Conservation (phyloP, 2,329 filamentous ascomycete genomes). For the Microsporum audouinii region DNA sequence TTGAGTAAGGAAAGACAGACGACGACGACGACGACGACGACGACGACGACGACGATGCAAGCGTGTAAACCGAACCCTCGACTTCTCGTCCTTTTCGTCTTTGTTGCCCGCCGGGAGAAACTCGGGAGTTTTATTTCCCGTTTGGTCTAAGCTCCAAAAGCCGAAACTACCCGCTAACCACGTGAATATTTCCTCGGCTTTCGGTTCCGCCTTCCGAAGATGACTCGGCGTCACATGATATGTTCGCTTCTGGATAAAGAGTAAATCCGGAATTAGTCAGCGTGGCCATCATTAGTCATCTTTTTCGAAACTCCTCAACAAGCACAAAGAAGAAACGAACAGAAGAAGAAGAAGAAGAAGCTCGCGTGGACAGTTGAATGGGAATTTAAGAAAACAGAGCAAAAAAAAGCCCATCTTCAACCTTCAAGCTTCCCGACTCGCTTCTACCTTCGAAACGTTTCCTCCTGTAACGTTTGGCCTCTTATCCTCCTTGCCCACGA, state of each 20-base stretch:
- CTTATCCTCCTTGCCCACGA: too few species aligned
- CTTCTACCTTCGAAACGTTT: too few species aligned
- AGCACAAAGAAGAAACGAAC: neutral
- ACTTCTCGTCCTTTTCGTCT: neutral
- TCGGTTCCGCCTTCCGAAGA: neutral
- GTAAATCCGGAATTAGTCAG: too few species aligned
- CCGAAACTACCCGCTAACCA: conserved; percentile 4
- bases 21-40: neutral
- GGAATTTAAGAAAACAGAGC: too few species aligned
- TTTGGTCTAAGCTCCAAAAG: neutral
- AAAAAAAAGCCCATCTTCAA: neutral
- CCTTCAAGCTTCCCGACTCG: too few species aligned
- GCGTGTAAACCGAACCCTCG: neutral
- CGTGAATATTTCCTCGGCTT: neutral
- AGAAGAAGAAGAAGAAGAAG: neutral
- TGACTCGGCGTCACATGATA: neutral
- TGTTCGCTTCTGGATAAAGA: neutral
- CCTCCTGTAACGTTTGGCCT: too few species aligned
- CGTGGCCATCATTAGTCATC: neutral
- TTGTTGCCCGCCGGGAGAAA: neutral
- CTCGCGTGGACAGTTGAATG: neutral
- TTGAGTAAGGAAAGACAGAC: neutral
- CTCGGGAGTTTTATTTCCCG: neutral
- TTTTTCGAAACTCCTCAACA: neutral
- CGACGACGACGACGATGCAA: neutral